Conservation (phyloP, 164 flowering plant genomes). For the Akebia trifoliata region DNA sequence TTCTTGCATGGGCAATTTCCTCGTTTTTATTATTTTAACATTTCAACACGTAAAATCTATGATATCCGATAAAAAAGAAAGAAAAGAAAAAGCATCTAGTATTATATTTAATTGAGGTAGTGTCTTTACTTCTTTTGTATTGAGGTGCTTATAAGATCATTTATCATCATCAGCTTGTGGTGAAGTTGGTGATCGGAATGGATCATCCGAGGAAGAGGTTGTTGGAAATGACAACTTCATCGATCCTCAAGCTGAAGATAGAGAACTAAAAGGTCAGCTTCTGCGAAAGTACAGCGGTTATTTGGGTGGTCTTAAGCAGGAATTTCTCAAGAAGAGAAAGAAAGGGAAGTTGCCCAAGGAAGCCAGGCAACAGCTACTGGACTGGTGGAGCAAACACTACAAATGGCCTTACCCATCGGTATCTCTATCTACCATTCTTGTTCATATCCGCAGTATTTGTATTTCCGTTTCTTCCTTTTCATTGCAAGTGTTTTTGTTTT, state of each 20-base stretch:
- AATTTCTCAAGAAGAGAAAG: constrained; percentile 86
- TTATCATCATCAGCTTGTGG: constrained; percentile 28
- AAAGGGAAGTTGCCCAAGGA: constrained; percentile 90
- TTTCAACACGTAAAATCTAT: too few species aligned
- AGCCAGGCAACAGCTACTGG: constrained; percentile 77
- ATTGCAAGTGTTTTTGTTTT: background rate
- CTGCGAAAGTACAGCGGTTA: constrained; percentile 81
- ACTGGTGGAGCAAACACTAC: constrained; percentile 94
- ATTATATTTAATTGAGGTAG: too few species aligned
- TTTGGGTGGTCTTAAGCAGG: constrained; percentile 79
- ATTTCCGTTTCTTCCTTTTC: too few species aligned
- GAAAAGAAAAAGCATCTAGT: too few species aligned
- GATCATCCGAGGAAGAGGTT: constrained; percentile 74
- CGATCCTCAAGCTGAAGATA: constrained; percentile 78
- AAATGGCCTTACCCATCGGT: constrained; percentile 99
- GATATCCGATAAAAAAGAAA: too few species aligned
- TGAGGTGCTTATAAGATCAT: background rate
- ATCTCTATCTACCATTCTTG: background rate
- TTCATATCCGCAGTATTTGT: background rate
- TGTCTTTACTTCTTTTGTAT: too few species aligned
- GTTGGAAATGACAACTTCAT: constrained; percentile 45
- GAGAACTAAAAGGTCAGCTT: constrained; percentile 74
- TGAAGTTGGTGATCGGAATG: constrained; percentile 46
- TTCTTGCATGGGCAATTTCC: too few species aligned
- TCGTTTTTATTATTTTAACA: too few species aligned